Conservation (phyloP, 768 basidiomycete genomes). For the Suillus decipiens region DNA sequence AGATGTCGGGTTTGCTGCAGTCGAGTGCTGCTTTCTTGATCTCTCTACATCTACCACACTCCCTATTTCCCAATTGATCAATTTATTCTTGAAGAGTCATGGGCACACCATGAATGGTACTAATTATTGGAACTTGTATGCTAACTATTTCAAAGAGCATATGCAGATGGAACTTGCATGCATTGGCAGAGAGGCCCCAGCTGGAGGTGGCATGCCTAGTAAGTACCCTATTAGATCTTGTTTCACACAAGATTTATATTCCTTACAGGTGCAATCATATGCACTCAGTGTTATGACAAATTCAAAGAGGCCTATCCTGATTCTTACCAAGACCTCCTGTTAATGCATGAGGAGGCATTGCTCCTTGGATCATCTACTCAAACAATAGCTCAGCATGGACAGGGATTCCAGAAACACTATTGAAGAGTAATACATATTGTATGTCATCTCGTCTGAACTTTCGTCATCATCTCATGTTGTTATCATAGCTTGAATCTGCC, state of each 20-base stretch:
- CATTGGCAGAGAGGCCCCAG: background rate
- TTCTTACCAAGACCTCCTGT: background rate
- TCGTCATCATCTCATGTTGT: background rate
- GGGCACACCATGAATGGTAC: background rate
- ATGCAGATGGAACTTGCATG: slow-evolving; percentile 8
- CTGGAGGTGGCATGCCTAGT: background rate
- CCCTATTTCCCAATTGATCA: slow-evolving; percentile 8
- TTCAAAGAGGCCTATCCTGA: background rate
- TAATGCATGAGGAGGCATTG: background rate
- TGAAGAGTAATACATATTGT: background rate
- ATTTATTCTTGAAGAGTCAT: slow-evolving; percentile 12
- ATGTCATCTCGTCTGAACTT: background rate
- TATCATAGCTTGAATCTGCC: background rate
- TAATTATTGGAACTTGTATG: slow-evolving; percentile 9
- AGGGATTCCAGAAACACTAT: background rate
- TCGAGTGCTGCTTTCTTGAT: background rate
- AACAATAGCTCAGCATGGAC: slow-evolving; percentile 3
- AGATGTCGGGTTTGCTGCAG: background rate
- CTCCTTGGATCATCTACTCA: background rate
- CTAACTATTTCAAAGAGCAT: slow-evolving; percentile 3
- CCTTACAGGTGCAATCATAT: background rate
- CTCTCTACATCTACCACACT: slow-evolving; percentile 1
- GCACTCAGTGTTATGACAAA: too few relatives aligned
- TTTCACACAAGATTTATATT: background rate
- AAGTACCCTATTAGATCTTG: background rate